phyloP scores from a whole-genome alignment of 2,329 filamentous ascomycete genomes.

The Endocalyx cinctus region DNA sequence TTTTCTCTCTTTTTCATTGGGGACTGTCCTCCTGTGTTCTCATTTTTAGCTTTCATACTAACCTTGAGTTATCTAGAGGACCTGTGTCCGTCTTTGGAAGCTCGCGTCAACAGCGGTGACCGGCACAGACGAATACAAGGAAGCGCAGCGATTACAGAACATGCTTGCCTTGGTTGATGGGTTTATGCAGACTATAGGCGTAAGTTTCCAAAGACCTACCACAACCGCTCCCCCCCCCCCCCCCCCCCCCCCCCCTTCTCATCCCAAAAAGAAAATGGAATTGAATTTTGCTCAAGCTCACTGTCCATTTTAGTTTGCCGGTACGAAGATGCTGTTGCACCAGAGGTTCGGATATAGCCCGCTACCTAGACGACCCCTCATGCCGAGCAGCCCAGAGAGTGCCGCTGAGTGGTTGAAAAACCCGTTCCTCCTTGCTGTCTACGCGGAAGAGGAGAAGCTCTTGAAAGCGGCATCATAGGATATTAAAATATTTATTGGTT shows the following conservation, averaged over 20 bases:
- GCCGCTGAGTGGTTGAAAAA: conserved; percentile 6
- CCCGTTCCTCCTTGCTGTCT: conserved; percentile 2
- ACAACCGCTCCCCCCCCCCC: no score
- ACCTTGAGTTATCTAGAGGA: no score
- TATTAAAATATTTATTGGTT: no score
- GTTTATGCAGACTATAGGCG: conserved; percentile 9
- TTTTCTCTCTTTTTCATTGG: no score
- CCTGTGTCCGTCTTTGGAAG: conserved; percentile 6
- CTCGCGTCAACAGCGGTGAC: conserved; percentile 2
- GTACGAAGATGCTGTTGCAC: conserved; percentile 10
- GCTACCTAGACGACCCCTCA: conserved; percentile 5
- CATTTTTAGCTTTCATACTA: no score
- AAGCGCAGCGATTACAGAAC: conserved; percentile 7
- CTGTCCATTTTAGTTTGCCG: conserved; percentile 3
- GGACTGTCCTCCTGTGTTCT: no score
- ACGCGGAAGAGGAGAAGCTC: conserved; percentile 4
- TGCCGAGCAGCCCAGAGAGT: conserved; percentile 3
- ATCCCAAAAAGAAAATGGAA: no score
- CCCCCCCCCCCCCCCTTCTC: no score
- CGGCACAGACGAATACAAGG: conserved; percentile 3
- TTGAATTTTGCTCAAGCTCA: not conserved
- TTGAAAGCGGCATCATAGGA: no score
- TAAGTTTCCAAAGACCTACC: no score
- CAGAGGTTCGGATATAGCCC: conserved; percentile 8
- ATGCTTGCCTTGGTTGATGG: conserved; percentile 6